Conservation (phyloP, 2,329 filamentous ascomycete genomes). For the Scopulariopsis brevicaulis region DNA sequence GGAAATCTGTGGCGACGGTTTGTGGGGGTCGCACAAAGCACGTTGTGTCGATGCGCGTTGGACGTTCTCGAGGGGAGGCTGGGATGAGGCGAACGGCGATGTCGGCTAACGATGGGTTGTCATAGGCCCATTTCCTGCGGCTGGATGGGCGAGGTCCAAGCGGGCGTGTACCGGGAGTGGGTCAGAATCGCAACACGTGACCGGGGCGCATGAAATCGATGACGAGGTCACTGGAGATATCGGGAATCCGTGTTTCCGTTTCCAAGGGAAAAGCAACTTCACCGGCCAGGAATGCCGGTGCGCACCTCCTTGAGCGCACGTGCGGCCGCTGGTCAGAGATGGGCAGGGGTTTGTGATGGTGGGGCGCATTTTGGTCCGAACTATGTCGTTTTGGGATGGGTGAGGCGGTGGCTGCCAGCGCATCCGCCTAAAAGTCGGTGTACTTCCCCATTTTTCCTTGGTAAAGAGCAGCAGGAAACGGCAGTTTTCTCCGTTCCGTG, state of each 20-base stretch:
- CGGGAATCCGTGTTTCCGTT: not conserved
- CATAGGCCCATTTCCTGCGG: not conserved
- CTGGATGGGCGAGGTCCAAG: not conserved
- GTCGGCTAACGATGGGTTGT: not conserved
- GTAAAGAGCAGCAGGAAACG: not conserved
- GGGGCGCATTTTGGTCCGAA: not conserved
- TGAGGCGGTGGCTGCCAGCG: not conserved
- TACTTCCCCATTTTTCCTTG: not conserved
- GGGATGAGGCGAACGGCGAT: not conserved
- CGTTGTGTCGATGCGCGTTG: not conserved
- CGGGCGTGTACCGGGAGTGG: not conserved
- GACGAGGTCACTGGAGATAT: not conserved
- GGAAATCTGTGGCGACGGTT: not conserved
- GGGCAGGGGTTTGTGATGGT: not conserved
- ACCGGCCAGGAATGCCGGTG: no score
- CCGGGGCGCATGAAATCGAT: not conserved
- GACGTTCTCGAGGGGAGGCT: not conserved
- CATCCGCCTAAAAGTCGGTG: constrained; percentile 4
- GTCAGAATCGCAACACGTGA: not conserved
- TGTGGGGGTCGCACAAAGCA: not conserved
- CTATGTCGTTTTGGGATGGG: not conserved
- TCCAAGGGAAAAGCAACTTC: not conserved
- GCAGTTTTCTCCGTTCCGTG: not conserved
- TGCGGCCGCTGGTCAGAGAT: no score
- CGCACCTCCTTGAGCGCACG: no score